Evolutionary conservation across 768 basidiomycete genomes (phyloP).

Genomic region (Mrakia frigida): DNA sequence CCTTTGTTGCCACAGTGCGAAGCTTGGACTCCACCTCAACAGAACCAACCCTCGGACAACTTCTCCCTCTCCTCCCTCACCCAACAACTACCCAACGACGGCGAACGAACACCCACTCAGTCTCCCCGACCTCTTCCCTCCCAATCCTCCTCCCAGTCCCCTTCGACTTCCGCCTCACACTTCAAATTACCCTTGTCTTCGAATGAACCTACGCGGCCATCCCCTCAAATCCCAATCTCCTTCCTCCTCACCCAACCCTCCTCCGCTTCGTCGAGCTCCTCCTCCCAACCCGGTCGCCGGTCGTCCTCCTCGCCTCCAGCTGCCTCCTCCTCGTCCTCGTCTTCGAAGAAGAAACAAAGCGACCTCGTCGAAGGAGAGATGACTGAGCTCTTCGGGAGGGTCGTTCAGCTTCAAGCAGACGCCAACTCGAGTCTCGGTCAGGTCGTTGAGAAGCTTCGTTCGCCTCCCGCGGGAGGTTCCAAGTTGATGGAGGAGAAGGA

Average conservation of each 20-base stretch:
- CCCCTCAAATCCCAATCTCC: constrained; percentile 3
- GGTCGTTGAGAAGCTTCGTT: neutral
- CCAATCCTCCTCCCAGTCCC: neutral
- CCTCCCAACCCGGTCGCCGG: neutral
- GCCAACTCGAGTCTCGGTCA: neutral
- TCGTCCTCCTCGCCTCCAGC: neutral
- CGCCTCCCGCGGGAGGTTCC: neutral
- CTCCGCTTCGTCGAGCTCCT: neutral
- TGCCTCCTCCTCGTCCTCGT: neutral
- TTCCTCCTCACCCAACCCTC: constrained; percentile 8
- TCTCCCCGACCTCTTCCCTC: neutral
- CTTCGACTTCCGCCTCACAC: neutral
- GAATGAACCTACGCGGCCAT: neutral
- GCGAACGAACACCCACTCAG: constrained; percentile 8
- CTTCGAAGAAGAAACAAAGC: neutral
- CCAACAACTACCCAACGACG: neutral
- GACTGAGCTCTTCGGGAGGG: neutral
- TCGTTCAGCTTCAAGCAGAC: neutral
- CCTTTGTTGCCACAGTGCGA: neutral
- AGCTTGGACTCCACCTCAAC: neutral
- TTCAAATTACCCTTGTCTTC: neutral
- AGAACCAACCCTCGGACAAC: neutral
- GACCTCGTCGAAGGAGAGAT: constrained; percentile 1
- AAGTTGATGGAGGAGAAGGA: neutral
- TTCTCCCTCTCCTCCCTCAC: too few relatives aligned